Evolutionary conservation across 306 rosid species (phyloP).

Genomic region (Ceratonia siliqua): DNA sequence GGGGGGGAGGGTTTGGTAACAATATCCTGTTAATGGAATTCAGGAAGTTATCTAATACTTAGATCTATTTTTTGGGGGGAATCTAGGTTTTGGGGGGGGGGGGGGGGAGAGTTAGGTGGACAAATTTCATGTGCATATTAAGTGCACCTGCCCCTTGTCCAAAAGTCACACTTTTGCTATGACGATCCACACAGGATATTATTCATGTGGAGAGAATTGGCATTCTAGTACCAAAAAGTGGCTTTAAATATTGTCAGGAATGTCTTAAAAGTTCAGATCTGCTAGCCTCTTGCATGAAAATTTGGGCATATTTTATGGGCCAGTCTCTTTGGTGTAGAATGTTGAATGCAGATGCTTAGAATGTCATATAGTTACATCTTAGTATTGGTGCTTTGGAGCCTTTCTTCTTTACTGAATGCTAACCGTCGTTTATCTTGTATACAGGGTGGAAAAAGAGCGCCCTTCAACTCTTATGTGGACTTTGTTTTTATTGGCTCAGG

Average conservation of each 20-base stretch:
- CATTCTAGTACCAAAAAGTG: neutral
- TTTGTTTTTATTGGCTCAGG: slow-evolving; percentile 94
- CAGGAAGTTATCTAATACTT: neutral
- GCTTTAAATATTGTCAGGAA: neutral
- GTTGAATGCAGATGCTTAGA: neutral
- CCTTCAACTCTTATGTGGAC: slow-evolving; percentile 97
- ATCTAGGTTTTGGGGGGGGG: too few species aligned
- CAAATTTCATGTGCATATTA: neutral
- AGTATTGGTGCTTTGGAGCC: slow-evolving; percentile 16
- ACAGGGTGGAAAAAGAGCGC: slow-evolving; percentile 79
- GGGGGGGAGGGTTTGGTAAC: too few species aligned
- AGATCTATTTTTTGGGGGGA: neutral
- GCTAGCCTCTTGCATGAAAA: neutral
- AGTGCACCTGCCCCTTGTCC: too few species aligned
- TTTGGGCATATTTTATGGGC: neutral
- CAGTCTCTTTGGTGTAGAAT: neutral
- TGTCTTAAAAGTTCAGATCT: neutral
- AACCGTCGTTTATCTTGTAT: slow-evolving; percentile 22
- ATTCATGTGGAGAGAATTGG: neutral
- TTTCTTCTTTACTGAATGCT: slow-evolving; percentile 29
- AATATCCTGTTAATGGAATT: neutral
- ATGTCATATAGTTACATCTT: neutral
- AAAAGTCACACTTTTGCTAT: neutral
- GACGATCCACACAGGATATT: neutral
- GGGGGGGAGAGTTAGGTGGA: neutral